Percentiles rank a stretch among this genome's conserved stretches.
These are phyloP conservation scores for Avena eriantha DNA, from an alignment of 176 grass and related monocot species.

Conservation along the genomic window DNA sequence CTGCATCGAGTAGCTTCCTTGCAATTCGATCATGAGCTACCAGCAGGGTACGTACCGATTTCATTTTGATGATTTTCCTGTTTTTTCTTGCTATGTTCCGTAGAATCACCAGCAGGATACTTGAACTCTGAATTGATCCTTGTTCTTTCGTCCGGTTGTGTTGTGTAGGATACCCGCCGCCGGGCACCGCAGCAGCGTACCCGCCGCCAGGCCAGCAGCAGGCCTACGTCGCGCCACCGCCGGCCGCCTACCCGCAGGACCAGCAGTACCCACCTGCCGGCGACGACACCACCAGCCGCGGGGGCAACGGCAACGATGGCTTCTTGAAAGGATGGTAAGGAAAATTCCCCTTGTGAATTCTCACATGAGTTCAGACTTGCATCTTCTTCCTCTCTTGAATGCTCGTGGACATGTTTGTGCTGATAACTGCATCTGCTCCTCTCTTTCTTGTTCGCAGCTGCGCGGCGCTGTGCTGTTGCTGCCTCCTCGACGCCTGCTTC, in stretches of 20 bases:
- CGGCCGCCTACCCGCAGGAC: slow-evolving; percentile 15
- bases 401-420: not conserved
- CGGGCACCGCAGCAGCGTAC: not conserved
- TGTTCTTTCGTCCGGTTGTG: not conserved
- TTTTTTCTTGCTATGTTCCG: not conserved
- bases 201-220: slow-evolving; percentile 17
- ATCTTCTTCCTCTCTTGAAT: not conserved
- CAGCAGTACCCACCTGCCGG: slow-evolving; percentile 23
- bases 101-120: not conserved
- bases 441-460: not conserved
- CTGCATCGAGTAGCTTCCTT: not conserved
- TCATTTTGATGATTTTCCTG: not conserved
- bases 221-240: slow-evolving; percentile 21
- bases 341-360: not conserved
- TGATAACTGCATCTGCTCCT: not conserved
- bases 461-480: slow-evolving; percentile 20
- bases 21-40: slow-evolving; percentile 12
- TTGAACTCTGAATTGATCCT: not conserved
- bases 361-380: not conserved
- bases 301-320: not conserved
- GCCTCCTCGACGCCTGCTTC: slow-evolving; percentile 30
- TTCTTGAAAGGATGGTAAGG: slow-evolving; percentile 33
- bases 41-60: slow-evolving; percentile 5
- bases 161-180: not conserved
- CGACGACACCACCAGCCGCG: slow-evolving; percentile 20